Evolutionary conservation across 805 yeast genomes (phyloP).

Genomic region (Priceomyces medius): DNA sequence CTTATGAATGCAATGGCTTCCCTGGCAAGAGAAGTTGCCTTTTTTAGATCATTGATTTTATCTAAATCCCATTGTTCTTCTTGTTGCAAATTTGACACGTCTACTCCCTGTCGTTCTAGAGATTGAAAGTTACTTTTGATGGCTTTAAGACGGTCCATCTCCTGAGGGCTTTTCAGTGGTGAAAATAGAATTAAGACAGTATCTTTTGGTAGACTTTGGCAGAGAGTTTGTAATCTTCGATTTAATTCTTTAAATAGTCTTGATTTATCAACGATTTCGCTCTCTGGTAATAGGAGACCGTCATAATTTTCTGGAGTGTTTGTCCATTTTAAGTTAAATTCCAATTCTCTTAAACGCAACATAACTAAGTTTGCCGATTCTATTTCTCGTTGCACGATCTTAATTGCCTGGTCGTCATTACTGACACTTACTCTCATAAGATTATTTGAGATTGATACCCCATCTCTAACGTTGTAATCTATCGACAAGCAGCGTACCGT

Average conservation of each 20-base stretch:
- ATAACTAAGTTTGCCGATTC: constrained; percentile 48
- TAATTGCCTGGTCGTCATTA: constrained; percentile 61
- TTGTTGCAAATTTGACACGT: constrained; percentile 17
- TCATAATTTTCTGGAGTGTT: constrained; percentile 18
- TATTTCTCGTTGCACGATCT: constrained; percentile 35
- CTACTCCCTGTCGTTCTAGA: constrained; percentile 30
- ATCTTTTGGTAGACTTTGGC: constrained; percentile 52
- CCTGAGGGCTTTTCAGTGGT: constrained; percentile 60
- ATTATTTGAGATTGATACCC: constrained; percentile 14
- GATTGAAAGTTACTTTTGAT: constrained; percentile 43
- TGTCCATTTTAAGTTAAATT: constrained; percentile 36
- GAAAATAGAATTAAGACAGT: constrained; percentile 62
- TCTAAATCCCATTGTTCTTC: constrained; percentile 54
- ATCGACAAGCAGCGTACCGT: constrained; percentile 17
- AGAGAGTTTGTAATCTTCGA: constrained; percentile 46
- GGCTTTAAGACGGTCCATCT: constrained; percentile 45
- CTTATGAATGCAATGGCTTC: constrained; percentile 57
- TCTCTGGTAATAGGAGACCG: constrained; percentile 16
- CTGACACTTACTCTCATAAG: constrained; percentile 40
- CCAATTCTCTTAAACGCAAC: constrained; percentile 59
- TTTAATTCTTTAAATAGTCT: constrained; percentile 36
- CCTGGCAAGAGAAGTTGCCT: constrained; percentile 53
- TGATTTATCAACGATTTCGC: constrained; percentile 5
- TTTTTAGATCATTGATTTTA: constrained; percentile 46
- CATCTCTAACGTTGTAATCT: constrained; percentile 23